Percentiles rank a stretch among this genome's conserved stretches.
These are phyloP conservation scores for Neolentinus lepideus DNA, from an alignment of 1,284 basidiomycete genomes.

Conservation along the genomic window DNA sequence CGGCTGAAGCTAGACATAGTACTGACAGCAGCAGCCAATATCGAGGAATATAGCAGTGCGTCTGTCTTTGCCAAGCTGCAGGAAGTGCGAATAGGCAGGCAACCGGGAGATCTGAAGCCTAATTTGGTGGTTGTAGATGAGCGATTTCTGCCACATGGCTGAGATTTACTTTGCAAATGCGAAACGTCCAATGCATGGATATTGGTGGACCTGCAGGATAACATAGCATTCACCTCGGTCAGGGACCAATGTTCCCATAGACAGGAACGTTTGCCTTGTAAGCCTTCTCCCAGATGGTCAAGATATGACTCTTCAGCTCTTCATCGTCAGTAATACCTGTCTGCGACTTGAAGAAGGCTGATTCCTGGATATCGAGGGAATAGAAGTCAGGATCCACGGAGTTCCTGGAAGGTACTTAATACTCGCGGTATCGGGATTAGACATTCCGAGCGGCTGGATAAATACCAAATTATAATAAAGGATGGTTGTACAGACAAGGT, in stretches of 20 bases:
- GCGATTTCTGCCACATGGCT: too few species aligned
- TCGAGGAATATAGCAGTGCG: constrained; percentile 39
- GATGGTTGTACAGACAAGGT: too few species aligned
- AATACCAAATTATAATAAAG: too few species aligned
- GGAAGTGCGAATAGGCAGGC: constrained; percentile 33
- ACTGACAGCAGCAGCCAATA: constrained; percentile 42
- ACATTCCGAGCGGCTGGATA: too few species aligned
- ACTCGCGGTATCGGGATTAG: too few species aligned
- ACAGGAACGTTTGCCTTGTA: constrained; percentile 29
- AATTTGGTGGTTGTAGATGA: background rate
- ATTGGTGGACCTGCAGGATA: constrained; percentile 23
- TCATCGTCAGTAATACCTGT: constrained; percentile 33
- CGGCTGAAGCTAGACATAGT: too few species aligned
- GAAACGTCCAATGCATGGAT: constrained; percentile 34
- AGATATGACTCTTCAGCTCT: constrained; percentile 36
- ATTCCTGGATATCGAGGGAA: constrained; percentile 18
- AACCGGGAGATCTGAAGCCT: constrained; percentile 36
- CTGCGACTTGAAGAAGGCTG: constrained; percentile 30
- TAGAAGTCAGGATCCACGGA: background rate
- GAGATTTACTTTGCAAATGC: constrained; percentile 26
- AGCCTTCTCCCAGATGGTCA: constrained; percentile 34
- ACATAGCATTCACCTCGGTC: too few species aligned
- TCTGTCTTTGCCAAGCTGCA: constrained; percentile 30
- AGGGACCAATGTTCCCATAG: too few species aligned
- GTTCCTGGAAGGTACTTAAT: too few species aligned